Evolutionary conservation across 1,284 basidiomycete species (phyloP).

Genomic region (Trichosporon inkin): DNA sequence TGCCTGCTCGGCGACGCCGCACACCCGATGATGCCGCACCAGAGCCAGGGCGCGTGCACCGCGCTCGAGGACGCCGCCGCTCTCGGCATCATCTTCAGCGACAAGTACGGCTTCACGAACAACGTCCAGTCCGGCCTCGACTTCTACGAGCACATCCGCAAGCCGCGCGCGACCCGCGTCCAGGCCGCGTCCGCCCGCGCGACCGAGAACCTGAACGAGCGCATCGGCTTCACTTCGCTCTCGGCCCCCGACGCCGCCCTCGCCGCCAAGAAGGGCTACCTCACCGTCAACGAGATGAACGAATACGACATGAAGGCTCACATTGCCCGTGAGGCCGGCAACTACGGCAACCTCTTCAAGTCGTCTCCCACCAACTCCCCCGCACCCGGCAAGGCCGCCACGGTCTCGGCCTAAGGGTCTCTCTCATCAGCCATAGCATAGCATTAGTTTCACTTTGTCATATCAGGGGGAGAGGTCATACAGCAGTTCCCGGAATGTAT

Average conservation of each 20-base stretch:
- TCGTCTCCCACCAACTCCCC: neutral
- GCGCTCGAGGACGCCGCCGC: conserved; percentile 46
- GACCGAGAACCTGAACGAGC: conserved; percentile 50
- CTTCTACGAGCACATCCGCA: conserved; percentile 48
- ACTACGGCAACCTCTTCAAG: conserved; percentile 15
- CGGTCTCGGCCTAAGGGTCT: neutral
- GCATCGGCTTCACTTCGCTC: conserved; percentile 49
- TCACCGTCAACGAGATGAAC: conserved; percentile 43
- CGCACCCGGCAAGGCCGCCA: neutral
- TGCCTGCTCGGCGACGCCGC: conserved; percentile 44
- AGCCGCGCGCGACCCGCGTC: conserved; percentile 49
- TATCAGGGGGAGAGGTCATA: neutral
- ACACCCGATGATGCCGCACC: conserved; percentile 45
- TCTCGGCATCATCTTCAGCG: conserved; percentile 38
- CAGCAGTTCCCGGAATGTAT: neutral
- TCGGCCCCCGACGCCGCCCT: conserved; percentile 30
- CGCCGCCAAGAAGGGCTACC: conserved; percentile 44
- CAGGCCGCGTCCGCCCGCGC: conserved; percentile 43
- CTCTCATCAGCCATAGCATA: neutral
- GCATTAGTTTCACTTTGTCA: conserved; percentile 1
- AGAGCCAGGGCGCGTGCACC: conserved; percentile 40
- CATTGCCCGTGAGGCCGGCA: conserved; percentile 21
- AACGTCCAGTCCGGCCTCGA: conserved; percentile 39
- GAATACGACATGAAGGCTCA: conserved; percentile 38
- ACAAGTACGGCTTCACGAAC: conserved; percentile 35